Conservation (phyloP, 306 rosid species). For the Citrullus amarus region DNA sequence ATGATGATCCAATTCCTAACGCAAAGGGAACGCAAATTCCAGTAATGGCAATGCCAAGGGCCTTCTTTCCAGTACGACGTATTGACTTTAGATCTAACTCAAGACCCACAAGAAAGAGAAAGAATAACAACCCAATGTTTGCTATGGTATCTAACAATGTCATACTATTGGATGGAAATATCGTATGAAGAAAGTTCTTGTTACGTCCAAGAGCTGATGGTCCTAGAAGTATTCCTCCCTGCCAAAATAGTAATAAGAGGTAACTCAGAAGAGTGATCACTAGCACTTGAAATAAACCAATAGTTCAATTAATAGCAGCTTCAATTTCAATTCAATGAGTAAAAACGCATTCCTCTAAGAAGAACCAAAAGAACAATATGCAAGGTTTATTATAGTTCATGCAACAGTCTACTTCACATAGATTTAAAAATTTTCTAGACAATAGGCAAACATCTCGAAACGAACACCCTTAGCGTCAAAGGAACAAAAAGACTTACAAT, state of each 20-base stretch:
- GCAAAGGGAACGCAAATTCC: slow-evolving; percentile 74
- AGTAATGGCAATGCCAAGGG: slow-evolving; percentile 55
- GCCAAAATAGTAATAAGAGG: slow-evolving; percentile 11
- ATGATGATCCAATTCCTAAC: slow-evolving; percentile 70
- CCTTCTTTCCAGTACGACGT: slow-evolving; percentile 51
- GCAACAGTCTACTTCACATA: neutral
- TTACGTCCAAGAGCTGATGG: slow-evolving; percentile 79
- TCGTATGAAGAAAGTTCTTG: slow-evolving; percentile 35
- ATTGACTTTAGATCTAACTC: slow-evolving; percentile 61
- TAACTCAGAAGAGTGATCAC: neutral
- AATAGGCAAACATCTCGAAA: neutral
- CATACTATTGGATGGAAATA: slow-evolving; percentile 71
- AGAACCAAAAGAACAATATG: neutral
- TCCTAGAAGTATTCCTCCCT: slow-evolving; percentile 86
- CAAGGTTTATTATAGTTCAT: neutral
- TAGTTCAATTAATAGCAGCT: neutral
- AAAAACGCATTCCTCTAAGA: neutral
- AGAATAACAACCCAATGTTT: slow-evolving; percentile 74
- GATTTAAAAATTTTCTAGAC: neutral
- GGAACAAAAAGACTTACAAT: slow-evolving; percentile 37
- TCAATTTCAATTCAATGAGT: neutral
- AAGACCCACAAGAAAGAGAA: slow-evolving; percentile 65
- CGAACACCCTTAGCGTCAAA: neutral
- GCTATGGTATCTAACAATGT: slow-evolving; percentile 81
- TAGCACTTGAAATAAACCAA: neutral